Evolutionary conservation across 768 basidiomycete genomes (phyloP), one percentile per base, ranked within the genome.

Genomic region (Boletellus emodensis): DNA sequence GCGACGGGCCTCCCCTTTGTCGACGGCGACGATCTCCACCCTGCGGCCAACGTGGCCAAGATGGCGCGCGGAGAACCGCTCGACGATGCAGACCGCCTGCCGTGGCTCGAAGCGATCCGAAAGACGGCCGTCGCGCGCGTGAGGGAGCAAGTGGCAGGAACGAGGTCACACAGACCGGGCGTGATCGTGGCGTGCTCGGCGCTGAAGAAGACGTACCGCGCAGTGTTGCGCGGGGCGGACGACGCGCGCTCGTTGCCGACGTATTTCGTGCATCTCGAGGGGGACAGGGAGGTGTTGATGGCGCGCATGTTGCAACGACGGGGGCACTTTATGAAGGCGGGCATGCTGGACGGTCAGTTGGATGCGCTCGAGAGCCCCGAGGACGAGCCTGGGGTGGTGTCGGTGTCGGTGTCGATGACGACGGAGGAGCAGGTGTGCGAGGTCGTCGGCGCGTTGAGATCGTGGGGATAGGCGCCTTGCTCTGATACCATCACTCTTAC

Each of bases 21-120:
- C 52, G 94, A 97, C 61, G 94, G 87, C 26, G 94, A 96, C 64
- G 84, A 87, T 54, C 75, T 96, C 26, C 94, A 97, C 63, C 87
- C 94, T 0, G 61, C 73, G 20, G 67, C 78, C 12, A 95, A 95
- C 67, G 79, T 95, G 37, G 84, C 80, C 26, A 98, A 97, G 77
- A 96, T 97, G 94, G 70, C 82, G 5, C 62, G 71, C 1, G 92
- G 92, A 0, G 68, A 73, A 20, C 86, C 93, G 5, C 72, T 98
- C 56, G 84, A 75, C 3, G 94, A 96, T 61, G 77, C 71, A 3
- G 94, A 96, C 64, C 83, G 93, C 17, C 74, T 79, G 56, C 92
- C 94, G 1, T 97, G 95, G 94, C 77, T 98, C 4, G 77, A 76
- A 48, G 67, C 76, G 40, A 83, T 96, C 44, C 82, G 92, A 46